Percentiles rank a stretch among this genome's conserved stretches.
These are phyloP conservation scores for Exophiala phaeomuriformis DNA, from an alignment of 2,329 filamentous ascomycete species.

Conservation along the genomic window DNA sequence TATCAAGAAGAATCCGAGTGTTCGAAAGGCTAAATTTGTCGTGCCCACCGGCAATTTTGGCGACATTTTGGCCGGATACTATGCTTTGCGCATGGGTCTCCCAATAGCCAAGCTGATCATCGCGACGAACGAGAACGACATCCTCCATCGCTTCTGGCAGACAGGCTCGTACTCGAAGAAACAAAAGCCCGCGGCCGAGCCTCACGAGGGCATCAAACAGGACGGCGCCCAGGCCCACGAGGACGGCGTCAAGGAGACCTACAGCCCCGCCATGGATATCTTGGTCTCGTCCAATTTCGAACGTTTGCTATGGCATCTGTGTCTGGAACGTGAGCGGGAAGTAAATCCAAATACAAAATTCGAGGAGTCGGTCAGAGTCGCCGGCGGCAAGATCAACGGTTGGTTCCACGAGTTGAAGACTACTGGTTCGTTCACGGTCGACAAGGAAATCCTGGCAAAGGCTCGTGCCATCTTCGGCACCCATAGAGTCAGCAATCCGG, in stretches of 20 bases:
- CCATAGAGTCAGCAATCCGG: conserved; percentile 57
- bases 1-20: conserved; percentile 45
- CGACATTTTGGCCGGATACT: conserved; percentile 82
- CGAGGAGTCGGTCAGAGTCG: conserved; percentile 16
- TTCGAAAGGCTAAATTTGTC: conserved; percentile 69
- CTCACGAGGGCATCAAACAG: conserved; percentile 31
- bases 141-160: conserved; percentile 90
- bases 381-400: conserved; percentile 62
- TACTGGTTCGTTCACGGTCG: conserved; percentile 75
- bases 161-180: conserved; percentile 83
- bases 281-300: conserved; percentile 96
- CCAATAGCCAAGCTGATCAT: conserved; percentile 83
- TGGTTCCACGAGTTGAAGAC: conserved; percentile 79
- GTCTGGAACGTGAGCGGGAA: conserved; percentile 57
- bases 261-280: conserved; percentile 96
- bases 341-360: conserved; percentile 18
- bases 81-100: conserved; percentile 77
- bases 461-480: conserved; percentile 73
- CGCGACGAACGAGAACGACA: conserved; percentile 96
- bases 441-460: conserved; percentile 61
- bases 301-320: conserved; percentile 86
- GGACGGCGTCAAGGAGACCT: conserved; percentile 78
- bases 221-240: conserved; percentile 57
- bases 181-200: conserved; percentile 38
- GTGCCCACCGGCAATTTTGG: conserved; percentile 96